Conservation (phyloP, 2,329 filamentous ascomycete genomes). For the Aspergillus aculeatinus region DNA sequence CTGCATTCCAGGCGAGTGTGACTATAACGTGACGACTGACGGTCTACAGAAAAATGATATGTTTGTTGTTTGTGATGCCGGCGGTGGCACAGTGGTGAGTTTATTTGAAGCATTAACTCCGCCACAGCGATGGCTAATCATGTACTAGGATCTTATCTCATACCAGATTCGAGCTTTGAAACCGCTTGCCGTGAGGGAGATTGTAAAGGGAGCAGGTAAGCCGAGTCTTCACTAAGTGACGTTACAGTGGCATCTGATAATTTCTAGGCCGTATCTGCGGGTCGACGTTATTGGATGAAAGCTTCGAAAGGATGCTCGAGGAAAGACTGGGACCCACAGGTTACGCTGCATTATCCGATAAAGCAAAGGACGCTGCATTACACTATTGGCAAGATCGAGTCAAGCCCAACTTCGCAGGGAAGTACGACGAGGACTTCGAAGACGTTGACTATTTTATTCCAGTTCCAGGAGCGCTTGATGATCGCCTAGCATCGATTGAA, state of each 20-base stretch:
- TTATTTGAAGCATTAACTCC: not conserved
- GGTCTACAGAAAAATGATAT: slow-evolving; percentile 26
- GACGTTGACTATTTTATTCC: slow-evolving; percentile 25
- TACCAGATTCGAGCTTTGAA: slow-evolving; percentile 27
- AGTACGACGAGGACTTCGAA: slow-evolving; percentile 24
- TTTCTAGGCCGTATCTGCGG: slow-evolving; percentile 30
- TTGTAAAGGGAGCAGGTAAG: slow-evolving; percentile 29
- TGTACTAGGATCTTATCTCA: slow-evolving; percentile 32
- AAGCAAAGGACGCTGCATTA: slow-evolving; percentile 26
- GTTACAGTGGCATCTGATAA: not conserved
- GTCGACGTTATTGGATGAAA: slow-evolving; percentile 31
- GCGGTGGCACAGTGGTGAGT: slow-evolving; percentile 38
- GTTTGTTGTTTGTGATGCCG: slow-evolving; percentile 39
- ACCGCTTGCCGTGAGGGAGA: slow-evolving; percentile 28
- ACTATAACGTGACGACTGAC: not conserved
- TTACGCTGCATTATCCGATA: slow-evolving; percentile 28
- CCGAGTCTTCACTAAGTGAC: not conserved
- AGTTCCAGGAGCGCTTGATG: slow-evolving; percentile 23
- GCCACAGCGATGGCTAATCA: not conserved
- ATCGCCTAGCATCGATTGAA: slow-evolving; percentile 21
- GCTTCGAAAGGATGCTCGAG: slow-evolving; percentile 27
- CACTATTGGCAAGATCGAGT: slow-evolving; percentile 32
- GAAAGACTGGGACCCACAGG: slow-evolving; percentile 26
- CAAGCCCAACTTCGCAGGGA: slow-evolving; percentile 27
- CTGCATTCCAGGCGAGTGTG: not conserved